Evolutionary conservation across 768 basidiomycete genomes (phyloP), one percentile per base, ranked within the genome.

Genomic region (Termitomyces sp.): DNA sequence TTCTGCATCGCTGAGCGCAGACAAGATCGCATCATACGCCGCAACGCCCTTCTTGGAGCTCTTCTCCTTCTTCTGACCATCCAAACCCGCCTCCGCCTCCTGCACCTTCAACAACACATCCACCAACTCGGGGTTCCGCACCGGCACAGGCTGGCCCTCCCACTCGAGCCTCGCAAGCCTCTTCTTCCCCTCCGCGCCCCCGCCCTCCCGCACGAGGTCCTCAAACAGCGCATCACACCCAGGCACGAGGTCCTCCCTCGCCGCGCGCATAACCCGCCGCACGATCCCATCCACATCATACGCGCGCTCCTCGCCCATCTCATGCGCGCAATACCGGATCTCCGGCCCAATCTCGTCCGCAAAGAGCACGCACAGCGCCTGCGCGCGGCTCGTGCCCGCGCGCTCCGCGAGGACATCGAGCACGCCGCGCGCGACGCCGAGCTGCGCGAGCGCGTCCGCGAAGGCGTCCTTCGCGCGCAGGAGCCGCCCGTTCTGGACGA

Each of bases 241-340:
- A 51, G 85, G 83, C 1, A 92, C 86, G 22, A 91, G 76, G 46
- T 82, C 73, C 48, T 79, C 79, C 53, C 80, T 76, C 60, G n/a
- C n/a, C n/a, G n/a, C n/a, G n/a, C n/a, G n/a, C n/a, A n/a, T n/a
- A n/a, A 90, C 67, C 55, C 89, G 87, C 5, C 75, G 73, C 20
- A 85, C 87, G 61, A 94, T 88, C 4, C 77, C 82, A 61, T 90
- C 87, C 31, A 94, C 74, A 68, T 94, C 91, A 71, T 94, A 95
- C 4, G 90, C 86, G 64, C 85, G 87, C 44, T 76, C 76, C 53
- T 84, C 77, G 1, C 93, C 91, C 15, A 95, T 77, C 65, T 93
- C 87, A 65, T 98, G 96, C 0, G 95, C 94, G 63, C 89, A 93
- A 72, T 94, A 88, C 46, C 96, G 79, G 54, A 98, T 93, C 70